Base-by-base conservation (phyloP, 1,284 basidiomycete genomes). In the Ustilago loliicola region DNA sequence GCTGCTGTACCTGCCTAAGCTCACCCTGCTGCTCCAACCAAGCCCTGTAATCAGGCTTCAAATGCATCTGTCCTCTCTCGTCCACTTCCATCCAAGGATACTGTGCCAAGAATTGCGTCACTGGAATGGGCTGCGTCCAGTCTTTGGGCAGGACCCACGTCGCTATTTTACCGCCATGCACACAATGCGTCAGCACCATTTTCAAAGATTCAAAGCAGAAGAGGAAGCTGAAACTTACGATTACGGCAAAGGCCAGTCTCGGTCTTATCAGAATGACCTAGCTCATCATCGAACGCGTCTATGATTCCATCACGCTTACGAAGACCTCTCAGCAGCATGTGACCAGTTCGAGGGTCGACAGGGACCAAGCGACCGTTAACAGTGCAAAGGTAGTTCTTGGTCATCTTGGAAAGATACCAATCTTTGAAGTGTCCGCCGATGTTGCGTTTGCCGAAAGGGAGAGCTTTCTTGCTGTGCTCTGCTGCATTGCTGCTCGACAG, bases 121-220 rank as follows among this genome's bases (percentile, higher is more conserved):
- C 51, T 0, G 76, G 76, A n/a, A 78, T 78, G 8, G 76, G 71
- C 53, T 70, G 67, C 40, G 59, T 68, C 76, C 76, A 78, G 27
- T 50, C 51, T 2, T 8, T 30, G 9, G 60, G 64, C 38, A 73
- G 45, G 11, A 78, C 57, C 76, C 76, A 78, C 7, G 64, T 67
- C 8, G 76, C 76, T 78, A 45, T n/a, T n/a, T n/a, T n/a, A n/a
- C n/a, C n/a, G n/a, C n/a, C n/a, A n/a, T n/a, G n/a, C n/a, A n/a
- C 29, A 13, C 1, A 2, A 23, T 27, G 21, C 10, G n/a, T 40
- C 3, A 52, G 42, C 9, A 48, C 17, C 47, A 45, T 32, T 25
- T 7, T 27, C 21, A 48, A 17, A 10, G 21, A 42, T 50, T 40
- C 10, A 45, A 21, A 42, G 29, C 42, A 54, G 29, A 13, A 23